Conservation (phyloP, 306 rosid genomes). For the Purshia tridentata region DNA sequence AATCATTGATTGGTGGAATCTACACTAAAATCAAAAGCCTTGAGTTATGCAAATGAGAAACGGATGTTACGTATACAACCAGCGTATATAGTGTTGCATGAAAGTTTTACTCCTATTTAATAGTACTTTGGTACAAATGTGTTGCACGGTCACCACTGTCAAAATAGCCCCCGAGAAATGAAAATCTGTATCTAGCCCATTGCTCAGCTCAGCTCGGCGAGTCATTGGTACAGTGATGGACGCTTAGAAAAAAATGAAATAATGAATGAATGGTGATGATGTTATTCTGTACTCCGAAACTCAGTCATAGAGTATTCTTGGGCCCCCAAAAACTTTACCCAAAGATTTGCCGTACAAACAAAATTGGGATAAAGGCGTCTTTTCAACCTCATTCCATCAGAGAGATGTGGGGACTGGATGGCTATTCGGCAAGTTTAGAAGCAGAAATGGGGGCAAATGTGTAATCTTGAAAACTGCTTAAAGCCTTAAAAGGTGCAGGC, state of each 20-base stretch:
- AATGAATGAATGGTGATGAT: background rate
- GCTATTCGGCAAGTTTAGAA: constrained; percentile 23
- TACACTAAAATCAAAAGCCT: too few relatives aligned
- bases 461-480: constrained; percentile 11
- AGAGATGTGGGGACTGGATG: constrained; percentile 1
- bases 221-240: background rate
- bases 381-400: background rate
- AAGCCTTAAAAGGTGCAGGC: constrained; percentile 33
- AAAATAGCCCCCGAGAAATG: background rate
- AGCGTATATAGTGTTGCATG: too few relatives aligned
- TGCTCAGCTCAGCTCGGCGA: background rate
- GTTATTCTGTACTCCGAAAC: background rate
- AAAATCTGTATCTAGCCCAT: background rate
- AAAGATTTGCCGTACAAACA: constrained; percentile 25
- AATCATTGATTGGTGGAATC: too few relatives aligned
- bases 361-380: constrained; percentile 6
- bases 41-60: too few relatives aligned
- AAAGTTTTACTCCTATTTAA: too few relatives aligned
- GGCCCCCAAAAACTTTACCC: constrained; percentile 8
- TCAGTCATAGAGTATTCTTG: background rate
- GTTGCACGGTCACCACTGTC: too few relatives aligned
- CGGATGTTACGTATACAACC: too few relatives aligned
- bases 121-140: too few relatives aligned
- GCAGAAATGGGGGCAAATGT: constrained; percentile 19
- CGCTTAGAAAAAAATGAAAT: background rate